phyloP scores from a whole-genome alignment of 1,139 yeast genomes.

The Saccharomyces pastorianus region DNA sequence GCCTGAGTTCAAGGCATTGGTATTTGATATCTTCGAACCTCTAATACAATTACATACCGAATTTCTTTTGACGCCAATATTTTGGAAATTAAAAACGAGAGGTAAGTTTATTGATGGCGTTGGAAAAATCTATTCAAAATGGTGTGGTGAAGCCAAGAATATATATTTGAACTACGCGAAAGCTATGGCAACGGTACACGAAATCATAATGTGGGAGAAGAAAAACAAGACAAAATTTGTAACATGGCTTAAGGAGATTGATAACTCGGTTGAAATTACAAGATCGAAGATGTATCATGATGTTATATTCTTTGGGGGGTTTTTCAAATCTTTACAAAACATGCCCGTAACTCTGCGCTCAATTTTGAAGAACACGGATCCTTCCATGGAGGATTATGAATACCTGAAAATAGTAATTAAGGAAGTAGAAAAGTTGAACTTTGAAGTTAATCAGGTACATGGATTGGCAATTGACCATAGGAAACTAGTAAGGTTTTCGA shows the following conservation, averaged over 20 bases:
- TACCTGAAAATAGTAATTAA: conserved; percentile 49
- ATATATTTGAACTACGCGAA: conserved; percentile 56
- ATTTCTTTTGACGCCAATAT: conserved; percentile 49
- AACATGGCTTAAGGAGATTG: conserved; percentile 41
- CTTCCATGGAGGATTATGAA: conserved; percentile 48
- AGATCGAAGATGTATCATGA: conserved; percentile 45
- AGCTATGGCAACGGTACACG: conserved; percentile 43
- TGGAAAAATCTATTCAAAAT: conserved; percentile 54
- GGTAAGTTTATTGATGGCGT: conserved; percentile 64
- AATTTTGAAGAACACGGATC: conserved; percentile 44
- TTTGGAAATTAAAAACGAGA: conserved; percentile 42
- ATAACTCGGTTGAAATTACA: conserved; percentile 37
- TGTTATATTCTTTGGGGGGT: conserved; percentile 63
- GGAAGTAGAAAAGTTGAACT: conserved; percentile 38
- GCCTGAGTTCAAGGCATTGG: conserved; percentile 50
- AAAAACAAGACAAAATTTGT: conserved; percentile 43
- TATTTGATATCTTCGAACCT: conserved; percentile 55
- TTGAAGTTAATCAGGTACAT: conserved; percentile 48
- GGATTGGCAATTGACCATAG: conserved; percentile 48
- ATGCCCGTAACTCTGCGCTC: conserved; percentile 61
- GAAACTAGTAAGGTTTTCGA: conserved; percentile 40
- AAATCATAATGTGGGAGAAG: conserved; percentile 46
- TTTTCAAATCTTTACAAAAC: conserved; percentile 66
- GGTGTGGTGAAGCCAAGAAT: conserved; percentile 55
- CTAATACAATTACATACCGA: conserved; percentile 53